phyloP scores from a whole-genome alignment of 768 basidiomycete species.

The Mycena indigotica region DNA sequence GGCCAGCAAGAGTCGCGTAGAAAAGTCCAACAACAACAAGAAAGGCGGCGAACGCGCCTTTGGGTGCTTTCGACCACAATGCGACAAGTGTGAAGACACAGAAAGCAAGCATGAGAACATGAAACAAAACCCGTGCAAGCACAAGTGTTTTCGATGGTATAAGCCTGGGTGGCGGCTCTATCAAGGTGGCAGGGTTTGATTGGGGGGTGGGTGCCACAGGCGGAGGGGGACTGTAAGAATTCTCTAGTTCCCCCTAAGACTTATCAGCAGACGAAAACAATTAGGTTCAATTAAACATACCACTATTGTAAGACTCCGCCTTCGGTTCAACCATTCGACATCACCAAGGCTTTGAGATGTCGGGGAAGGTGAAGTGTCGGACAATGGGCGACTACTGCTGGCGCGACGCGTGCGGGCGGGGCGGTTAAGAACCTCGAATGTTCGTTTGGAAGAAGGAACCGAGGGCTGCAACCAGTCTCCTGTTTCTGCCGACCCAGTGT shows the following conservation, averaged over 20 bases:
- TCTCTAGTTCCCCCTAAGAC: slow-evolving; percentile 72
- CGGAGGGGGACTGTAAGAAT: slow-evolving; percentile 58
- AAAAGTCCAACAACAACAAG: slow-evolving; percentile 61
- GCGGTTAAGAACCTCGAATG: slow-evolving; percentile 58
- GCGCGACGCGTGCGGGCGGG: slow-evolving; percentile 38
- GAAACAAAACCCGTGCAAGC: slow-evolving; percentile 55
- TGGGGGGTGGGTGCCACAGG: slow-evolving; percentile 45
- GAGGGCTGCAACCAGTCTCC: slow-evolving; percentile 36
- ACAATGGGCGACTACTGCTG: slow-evolving; percentile 34
- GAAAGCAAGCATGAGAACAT: slow-evolving; percentile 59
- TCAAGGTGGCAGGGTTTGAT: slow-evolving; percentile 50
- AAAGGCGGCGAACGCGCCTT: slow-evolving; percentile 63
- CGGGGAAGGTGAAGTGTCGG: slow-evolving; percentile 21
- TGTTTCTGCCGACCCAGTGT: slow-evolving; percentile 41
- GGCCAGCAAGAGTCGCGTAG: slow-evolving; percentile 53
- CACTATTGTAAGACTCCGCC: slow-evolving; percentile 70
- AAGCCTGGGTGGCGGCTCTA: slow-evolving; percentile 11
- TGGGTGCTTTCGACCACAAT: slow-evolving; percentile 59
- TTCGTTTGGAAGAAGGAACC: slow-evolving; percentile 40
- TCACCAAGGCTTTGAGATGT: slow-evolving; percentile 58
- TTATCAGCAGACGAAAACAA: slow-evolving; percentile 20
- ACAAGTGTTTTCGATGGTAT: slow-evolving; percentile 35
- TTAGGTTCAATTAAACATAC: slow-evolving; percentile 42
- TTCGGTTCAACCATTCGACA: slow-evolving; percentile 76
- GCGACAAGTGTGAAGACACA: slow-evolving; percentile 58